These are phyloP conservation scores for Amphirosellinia nigrospora DNA, from an alignment of 495 filamentous ascomycete species.

Conservation along the genomic window DNA sequence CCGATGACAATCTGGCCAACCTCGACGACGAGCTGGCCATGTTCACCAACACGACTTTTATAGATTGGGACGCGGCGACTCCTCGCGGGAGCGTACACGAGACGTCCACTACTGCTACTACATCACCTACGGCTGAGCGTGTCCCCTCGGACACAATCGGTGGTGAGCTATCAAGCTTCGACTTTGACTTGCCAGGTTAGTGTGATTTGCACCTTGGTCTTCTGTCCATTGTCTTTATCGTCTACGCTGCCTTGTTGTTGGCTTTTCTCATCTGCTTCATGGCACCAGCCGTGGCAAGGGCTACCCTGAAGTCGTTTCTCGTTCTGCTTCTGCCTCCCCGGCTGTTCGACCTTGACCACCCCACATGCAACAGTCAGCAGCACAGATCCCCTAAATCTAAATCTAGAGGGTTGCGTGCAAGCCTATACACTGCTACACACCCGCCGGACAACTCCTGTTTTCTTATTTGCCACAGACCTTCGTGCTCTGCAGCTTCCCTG, in stretches of 20 bases:
- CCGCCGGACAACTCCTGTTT: background rate
- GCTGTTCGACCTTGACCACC: background rate
- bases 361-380: conserved; percentile 18
- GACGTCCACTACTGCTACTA: conserved; percentile 33
- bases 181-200: conserved; percentile 46
- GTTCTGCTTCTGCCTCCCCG: conserved; percentile 9
- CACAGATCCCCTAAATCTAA: background rate
- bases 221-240: background rate
- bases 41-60: conserved; percentile 94
- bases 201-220: conserved; percentile 25
- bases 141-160: conserved; percentile 33
- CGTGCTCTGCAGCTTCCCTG: background rate
- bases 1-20: conserved; percentile 67
- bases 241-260: conserved; percentile 17
- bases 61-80: conserved; percentile 77
- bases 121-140: conserved; percentile 46
- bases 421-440: background rate
- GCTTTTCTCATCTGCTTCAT: background rate
- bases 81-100: conserved; percentile 41
- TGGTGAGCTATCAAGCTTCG: conserved; percentile 46
- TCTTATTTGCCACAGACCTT: conserved; percentile 25
- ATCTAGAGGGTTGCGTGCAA: background rate
- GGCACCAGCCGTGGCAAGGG: background rate
- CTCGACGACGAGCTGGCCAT: conserved; percentile 74
- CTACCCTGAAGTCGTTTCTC: background rate